phyloP scores from a whole-genome alignment of 108 stramenopile genomes.

The Conticribra guillardii region DNA sequence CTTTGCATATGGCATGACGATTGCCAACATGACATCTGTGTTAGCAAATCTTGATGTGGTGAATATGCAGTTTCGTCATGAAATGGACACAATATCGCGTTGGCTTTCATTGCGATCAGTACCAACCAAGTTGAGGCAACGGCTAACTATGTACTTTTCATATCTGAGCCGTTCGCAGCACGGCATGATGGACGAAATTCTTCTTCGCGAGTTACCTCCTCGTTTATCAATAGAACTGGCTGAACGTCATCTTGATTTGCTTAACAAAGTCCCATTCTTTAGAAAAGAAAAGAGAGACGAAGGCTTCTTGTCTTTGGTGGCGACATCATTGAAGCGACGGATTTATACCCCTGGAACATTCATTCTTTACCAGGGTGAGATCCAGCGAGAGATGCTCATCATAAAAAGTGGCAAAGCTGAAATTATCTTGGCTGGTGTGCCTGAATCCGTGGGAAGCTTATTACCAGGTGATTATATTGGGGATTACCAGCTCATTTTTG shows the following conservation, averaged over 20 bases:
- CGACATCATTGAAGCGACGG: conserved; percentile 34
- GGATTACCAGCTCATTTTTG: conserved; percentile 62
- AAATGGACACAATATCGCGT: conserved; percentile 49
- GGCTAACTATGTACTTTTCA: conserved; percentile 42
- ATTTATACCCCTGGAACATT: conserved; percentile 45
- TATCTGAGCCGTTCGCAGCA: conserved; percentile 53
- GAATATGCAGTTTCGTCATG: conserved; percentile 53
- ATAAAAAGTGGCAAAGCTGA: conserved; percentile 49
- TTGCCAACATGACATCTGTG: conserved; percentile 70
- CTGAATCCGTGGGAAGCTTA: conserved; percentile 40
- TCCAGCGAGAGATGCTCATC: conserved; percentile 51
- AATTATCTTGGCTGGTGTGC: conserved; percentile 23
- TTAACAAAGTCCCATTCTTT: conserved; percentile 55
- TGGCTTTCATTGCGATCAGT: conserved; percentile 48
- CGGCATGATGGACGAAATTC: conserved; percentile 53
- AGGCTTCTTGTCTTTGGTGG: conserved; percentile 23
- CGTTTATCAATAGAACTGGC: conserved; percentile 33
- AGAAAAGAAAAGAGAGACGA: conserved; percentile 22
- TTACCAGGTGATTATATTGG: conserved; percentile 57
- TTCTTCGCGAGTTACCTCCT: conserved; percentile 50
- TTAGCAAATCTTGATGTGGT: conserved; percentile 61
- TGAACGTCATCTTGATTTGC: conserved; percentile 13
- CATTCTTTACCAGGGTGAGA: conserved; percentile 41
- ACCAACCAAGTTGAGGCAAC: conserved; percentile 38
- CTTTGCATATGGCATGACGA: conserved; percentile 54